Evolutionary conservation across 208 protist genomes (phyloP), one percentile per base, ranked within the genome.

Genomic region (Trypanosoma rangeli): DNA sequence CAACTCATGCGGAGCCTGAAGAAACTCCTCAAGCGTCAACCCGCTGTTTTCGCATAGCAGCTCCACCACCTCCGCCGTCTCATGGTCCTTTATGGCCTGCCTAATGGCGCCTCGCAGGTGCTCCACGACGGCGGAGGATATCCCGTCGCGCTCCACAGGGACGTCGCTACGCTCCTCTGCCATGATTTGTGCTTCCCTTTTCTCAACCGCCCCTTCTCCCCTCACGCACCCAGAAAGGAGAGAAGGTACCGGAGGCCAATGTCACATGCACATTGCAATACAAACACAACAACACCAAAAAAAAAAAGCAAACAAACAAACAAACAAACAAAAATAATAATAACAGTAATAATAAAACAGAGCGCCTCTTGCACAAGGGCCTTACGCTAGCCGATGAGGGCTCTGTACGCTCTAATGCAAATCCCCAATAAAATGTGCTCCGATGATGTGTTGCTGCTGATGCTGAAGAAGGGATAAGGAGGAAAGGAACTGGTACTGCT

Each of bases 11-110:
- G 84, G 86, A 0, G 61, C 60, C 20, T 79, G 64, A 28, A 78
- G 59, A 49, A 96, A 84, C 22, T 91, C 79, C 46, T 97, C 90
- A 9, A 85, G 64, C 0, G 80, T 87, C 79, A 87, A 90, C 12
- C 91, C 87, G 64, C 93, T 97, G 59, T 86, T 92, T 37, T 96
- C 89, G 16, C 77, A 87, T 0, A 94, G 74, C 5, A 93, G 60
- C 20, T 80, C 75, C 1, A 97, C 72, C 22, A 93, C 48, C 69
- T 91, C 85, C 50, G 57, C 63, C 18, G 78, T 76, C 54, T 94
- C 89, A 0, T 71, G 48, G 42, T 90, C 66, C 33, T 81, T 69
- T 50, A 90, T 72, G 18, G 73, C 83, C 15, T 75, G 65, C 16
- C 46, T 24, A 15, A 94, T 72, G 2, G 70, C 64, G 49, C 76